Base-by-base conservation (phyloP, 495 filamentous ascomycete genomes). In the Amorphotheca resinae region DNA sequence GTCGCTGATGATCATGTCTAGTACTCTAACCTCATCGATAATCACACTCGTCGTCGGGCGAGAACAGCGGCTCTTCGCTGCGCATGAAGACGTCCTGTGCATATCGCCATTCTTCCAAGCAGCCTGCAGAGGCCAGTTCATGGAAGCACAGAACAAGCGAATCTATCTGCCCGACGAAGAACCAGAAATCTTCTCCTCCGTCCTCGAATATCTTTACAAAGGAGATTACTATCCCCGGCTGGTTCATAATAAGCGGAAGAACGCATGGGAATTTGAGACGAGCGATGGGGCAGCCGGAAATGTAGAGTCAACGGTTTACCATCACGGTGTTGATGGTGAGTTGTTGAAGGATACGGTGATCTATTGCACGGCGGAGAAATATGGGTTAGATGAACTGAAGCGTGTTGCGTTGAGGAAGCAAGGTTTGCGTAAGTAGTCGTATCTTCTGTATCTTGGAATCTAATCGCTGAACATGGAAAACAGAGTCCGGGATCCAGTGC, bases 161-260 rank as follows among this genome's bases (percentile, higher is more conserved):
- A 79, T 94, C 63, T 66, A 76, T 38, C 76, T 95, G 34, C 82
- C 86, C 8, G 76, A 87, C 54, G 87, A 94, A 64, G 75, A 87
- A 55, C 82, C 88, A 17, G 85, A 93, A 61, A 73, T 91, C 60
- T 84, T 95, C 67, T 89, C 85, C 51, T 84, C 79, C 21, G 70
- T 95, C 25, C 80, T 95, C 52, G 87, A 94, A 59, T 94, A 85
- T 59, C 80, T 94, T 46, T 93, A 94, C 76, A 87, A 88, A 65
- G 72, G 87, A 67, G 87, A 94, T 64, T 95, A 95, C 65, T 89
- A 81, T 52, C 88, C 83, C 2, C 73, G 78, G 41, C 64, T 89
- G 38, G 51, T 78, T 20, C 79, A 83, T 60, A 81, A 81, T 62
- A 74, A 79, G 61, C 69, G 70, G 32, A 68, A 65, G 30, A 72